Evolutionary conservation across 352 stramenopile species (phyloP), one percentile per base, ranked within the genome.

Genomic region (Phytophthora megakarya): DNA sequence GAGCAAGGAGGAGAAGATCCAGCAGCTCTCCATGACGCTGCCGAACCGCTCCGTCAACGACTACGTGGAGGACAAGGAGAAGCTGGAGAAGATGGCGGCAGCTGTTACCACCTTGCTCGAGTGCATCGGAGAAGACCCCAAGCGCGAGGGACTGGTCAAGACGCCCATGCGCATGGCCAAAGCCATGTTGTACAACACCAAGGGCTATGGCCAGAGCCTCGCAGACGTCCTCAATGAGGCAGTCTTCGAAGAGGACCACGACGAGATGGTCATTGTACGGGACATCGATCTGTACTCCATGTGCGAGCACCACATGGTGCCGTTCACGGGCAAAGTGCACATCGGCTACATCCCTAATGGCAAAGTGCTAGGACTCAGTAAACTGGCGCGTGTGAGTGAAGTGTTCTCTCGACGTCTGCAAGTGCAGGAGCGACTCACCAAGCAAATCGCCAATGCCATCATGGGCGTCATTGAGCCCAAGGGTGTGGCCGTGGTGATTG

Each of bases 301-400:
- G 75, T 99, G 98, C 70, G 98, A 99, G 78, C 98, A 99, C 84
- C 98, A 99, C 76, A 98, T 99, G 92, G 92, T 99, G 43, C 98
- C 98, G 19, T 99, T 99, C 76, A 96, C 88, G n/a, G 98, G 98
- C 52, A 98, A 98, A 50, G 91, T 96, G 30, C 90, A 98, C 77
- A 97, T 97, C 52, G 91, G 88, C 7, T 97, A 97, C 76, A 98
- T 99, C 62, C 96, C 96, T 1, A 96, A 97, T 53, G 89, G 90
- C 54, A 98, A 98, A 71, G 92, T 99, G 51, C 81, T 99, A 38
- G 98, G 98, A 5, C 77, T 99, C 32, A 98, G 91, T 70, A 99
- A 99, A 75, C 91, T 99, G 39, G 97, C 97, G 45, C 79, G 97
- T 5, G 98, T 99, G 63, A 97, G 96, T 5, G 97, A 99, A 63